A percentile compares a stretch with the other conserved stretches of the same genome.
phyloP scores from a whole-genome alignment of 2,329 filamentous ascomycete species.

The Hirsutella rhossiliensis region DNA sequence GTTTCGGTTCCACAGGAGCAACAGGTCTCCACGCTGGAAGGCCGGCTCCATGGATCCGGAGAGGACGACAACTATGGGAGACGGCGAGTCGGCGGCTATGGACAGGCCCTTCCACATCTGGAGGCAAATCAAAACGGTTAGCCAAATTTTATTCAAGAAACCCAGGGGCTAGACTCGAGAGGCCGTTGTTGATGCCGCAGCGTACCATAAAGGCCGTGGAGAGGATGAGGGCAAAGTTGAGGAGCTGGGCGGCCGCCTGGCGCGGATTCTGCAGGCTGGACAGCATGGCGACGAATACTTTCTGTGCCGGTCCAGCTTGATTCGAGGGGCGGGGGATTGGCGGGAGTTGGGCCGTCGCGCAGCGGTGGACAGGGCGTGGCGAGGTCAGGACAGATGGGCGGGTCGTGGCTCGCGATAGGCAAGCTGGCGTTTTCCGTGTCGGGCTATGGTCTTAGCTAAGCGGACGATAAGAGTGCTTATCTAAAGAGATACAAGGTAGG shows the following conservation, averaged over 20 bases:
- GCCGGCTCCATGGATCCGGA: constrained; percentile 78
- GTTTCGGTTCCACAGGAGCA: constrained; percentile 68
- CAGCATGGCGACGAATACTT: constrained; percentile 40
- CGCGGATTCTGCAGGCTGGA: constrained; percentile 61
- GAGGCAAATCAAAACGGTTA: neutral
- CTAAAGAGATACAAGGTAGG: neutral
- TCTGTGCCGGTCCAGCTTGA: neutral
- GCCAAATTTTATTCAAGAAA: neutral
- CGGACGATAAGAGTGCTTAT: neutral
- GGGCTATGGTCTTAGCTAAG: constrained; percentile 12
- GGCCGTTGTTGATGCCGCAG: neutral
- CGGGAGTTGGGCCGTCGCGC: neutral
- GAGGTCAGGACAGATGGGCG: neutral
- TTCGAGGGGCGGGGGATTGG: neutral
- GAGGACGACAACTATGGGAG: constrained; percentile 72
- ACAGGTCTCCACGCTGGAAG: constrained; percentile 65
- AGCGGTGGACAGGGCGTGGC: neutral
- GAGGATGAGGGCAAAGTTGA: constrained; percentile 85
- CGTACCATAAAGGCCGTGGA: constrained; percentile 81
- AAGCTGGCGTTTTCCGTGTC: constrained; percentile 8
- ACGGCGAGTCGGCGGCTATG: constrained; percentile 61
- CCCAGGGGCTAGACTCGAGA: too few relatives aligned
- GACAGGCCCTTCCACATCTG: constrained; percentile 82
- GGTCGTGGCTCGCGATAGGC: neutral
- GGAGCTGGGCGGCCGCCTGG: constrained; percentile 67